A percentile compares a stretch with the other conserved stretches of the same genome.
Conservation (phyloP, 2,329 filamentous ascomycete genomes). For the Botrytis medusae region DNA sequence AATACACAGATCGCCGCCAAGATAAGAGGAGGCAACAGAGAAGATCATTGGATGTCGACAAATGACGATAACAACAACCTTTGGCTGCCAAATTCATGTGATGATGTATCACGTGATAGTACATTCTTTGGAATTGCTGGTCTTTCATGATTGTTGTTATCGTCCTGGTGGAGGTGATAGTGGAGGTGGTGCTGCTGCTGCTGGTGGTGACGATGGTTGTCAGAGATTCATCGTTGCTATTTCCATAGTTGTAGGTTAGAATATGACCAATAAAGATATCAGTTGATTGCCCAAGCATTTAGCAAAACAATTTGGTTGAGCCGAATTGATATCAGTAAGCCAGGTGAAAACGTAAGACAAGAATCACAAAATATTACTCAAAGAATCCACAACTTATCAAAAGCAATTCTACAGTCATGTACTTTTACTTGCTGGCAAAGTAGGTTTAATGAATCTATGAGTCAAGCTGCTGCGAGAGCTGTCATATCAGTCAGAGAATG, state of each 20-base stretch:
- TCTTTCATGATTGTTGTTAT: background rate
- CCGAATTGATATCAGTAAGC: background rate
- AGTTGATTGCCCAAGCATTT: background rate
- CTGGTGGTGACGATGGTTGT: background rate
- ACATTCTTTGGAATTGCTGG: rapidly evolving
- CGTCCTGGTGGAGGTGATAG: too few species aligned
- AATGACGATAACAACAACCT: background rate
- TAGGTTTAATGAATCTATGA: too few species aligned
- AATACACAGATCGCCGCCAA: background rate
- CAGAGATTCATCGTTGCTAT: background rate
- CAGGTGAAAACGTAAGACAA: background rate
- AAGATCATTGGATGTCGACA: background rate
- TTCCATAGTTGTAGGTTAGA: background rate
- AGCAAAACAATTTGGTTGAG: background rate
- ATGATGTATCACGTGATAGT: background rate
- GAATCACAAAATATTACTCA: background rate
- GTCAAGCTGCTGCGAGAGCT: background rate
- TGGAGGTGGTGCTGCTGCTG: too few species aligned
- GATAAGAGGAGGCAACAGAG: background rate
- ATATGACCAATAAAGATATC: background rate
- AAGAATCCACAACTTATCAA: background rate
- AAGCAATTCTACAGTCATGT: background rate
- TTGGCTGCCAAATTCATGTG: background rate
- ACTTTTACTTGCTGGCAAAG: background rate
- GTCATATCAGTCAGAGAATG: background rate